Evolutionary conservation across 768 basidiomycete genomes (phyloP).

Genomic region (Mycena vitilis): DNA sequence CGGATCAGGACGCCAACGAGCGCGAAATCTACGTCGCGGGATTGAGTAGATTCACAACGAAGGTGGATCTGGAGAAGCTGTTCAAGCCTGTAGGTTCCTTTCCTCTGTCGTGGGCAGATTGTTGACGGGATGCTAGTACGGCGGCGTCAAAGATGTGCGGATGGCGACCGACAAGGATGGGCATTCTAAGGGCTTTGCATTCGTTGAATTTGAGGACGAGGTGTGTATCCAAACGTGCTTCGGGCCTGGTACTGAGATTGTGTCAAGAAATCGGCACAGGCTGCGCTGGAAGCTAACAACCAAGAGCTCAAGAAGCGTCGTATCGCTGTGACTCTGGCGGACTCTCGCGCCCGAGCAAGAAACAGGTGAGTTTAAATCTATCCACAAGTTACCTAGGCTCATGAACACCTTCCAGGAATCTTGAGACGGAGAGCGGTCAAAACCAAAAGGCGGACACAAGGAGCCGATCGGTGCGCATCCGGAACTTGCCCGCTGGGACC

Average conservation of each 20-base stretch:
- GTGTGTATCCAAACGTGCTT: constrained; percentile 55
- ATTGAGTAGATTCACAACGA: constrained; percentile 80
- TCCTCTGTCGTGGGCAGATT: not conserved
- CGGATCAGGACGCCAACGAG: constrained; percentile 86
- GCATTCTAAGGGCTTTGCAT: constrained; percentile 86
- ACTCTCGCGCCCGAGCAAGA: constrained; percentile 70
- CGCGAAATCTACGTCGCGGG: constrained; percentile 91
- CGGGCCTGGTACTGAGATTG: not conserved
- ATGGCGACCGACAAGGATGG: constrained; percentile 80
- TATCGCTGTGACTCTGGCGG: constrained; percentile 89
- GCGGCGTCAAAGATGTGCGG: constrained; percentile 83
- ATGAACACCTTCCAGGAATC: constrained; percentile 45
- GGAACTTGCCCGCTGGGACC: constrained; percentile 77
- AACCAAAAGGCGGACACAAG: constrained; percentile 66
- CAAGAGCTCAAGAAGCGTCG: constrained; percentile 90
- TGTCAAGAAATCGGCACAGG: constrained; percentile 72
- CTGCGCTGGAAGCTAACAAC: constrained; percentile 85
- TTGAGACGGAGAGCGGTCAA: constrained; percentile 65
- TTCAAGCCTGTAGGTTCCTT: constrained; percentile 74
- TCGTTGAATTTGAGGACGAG: constrained; percentile 90
- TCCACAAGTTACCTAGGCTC: constrained; percentile 2
- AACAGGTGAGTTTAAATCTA: constrained; percentile 52
- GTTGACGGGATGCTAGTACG: constrained; percentile 66
- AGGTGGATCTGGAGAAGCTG: constrained; percentile 80
- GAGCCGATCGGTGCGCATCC: constrained; percentile 80